These are phyloP conservation scores for Saccharomyces pastorianus DNA, from an alignment of 1,139 yeast species.

Conservation along the genomic window DNA sequence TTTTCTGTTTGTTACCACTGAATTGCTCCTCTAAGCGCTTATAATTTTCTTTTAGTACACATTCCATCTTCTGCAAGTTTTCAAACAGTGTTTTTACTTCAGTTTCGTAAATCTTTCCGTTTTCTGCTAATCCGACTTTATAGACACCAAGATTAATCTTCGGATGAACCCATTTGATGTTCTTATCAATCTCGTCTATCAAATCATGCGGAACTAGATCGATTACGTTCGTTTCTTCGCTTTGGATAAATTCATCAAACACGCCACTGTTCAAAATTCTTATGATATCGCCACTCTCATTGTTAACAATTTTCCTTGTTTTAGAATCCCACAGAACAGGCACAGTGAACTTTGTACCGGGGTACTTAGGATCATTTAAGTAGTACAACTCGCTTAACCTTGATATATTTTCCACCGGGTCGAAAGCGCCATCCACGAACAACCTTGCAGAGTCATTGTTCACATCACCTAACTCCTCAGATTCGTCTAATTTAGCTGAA, in stretches of 20 bases:
- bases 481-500: background rate
- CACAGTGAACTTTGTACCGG: conserved; percentile 6
- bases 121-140: conserved; percentile 6
- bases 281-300: conserved; percentile 11
- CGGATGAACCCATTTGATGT: conserved; percentile 9
- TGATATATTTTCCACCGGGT: conserved; percentile 5
- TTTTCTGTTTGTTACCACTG: conserved; percentile 10
- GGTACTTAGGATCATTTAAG: conserved; percentile 7
- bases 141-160: conserved; percentile 10
- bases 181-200: conserved; percentile 3
- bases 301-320: conserved; percentile 11
- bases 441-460: background rate
- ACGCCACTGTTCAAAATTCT: conserved; percentile 9
- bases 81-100: conserved; percentile 3
- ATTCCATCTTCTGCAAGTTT: conserved; percentile 7
- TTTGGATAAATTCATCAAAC: conserved; percentile 6
- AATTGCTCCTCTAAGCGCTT: conserved; percentile 1
- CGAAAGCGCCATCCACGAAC: background rate
- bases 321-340: conserved; percentile 12
- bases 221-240: conserved; percentile 2
- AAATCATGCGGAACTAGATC: conserved; percentile 9
- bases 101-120: conserved; percentile 7
- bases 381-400: conserved; percentile 5
- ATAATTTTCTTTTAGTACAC: conserved; percentile 2
- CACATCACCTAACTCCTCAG: no score